Percentiles rank a stretch among this genome's conserved stretches.
Conservation (phyloP, 441 rosid species). For the Aquilaria agallochum region DNA sequence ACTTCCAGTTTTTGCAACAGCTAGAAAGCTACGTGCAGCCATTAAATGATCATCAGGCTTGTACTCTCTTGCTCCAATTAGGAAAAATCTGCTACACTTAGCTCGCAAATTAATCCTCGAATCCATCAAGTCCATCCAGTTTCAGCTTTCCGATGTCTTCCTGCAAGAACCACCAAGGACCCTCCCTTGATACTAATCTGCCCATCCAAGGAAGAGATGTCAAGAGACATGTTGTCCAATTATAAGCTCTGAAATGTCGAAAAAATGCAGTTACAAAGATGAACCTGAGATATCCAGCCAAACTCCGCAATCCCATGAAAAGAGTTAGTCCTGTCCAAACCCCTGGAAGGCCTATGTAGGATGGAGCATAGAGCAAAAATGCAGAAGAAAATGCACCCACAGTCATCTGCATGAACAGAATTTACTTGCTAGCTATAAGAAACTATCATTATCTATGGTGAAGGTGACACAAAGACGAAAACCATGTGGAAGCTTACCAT, state of each 20-base stretch:
- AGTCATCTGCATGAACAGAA: conserved; percentile 44
- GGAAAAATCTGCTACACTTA: no score
- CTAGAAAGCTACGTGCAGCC: no score
- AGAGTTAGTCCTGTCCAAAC: conserved; percentile 85
- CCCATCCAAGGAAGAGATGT: not conserved
- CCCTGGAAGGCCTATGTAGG: conserved; percentile 58
- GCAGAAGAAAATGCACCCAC: conserved; percentile 66
- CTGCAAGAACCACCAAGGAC: conserved; percentile 43
- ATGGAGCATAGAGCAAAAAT: conserved; percentile 56
- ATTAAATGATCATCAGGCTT: no score
- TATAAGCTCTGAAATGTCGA: no score
- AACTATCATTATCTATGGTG: no score
- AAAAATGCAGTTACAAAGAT: not conserved
- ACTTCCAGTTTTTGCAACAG: no score
- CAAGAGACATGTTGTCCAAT: not conserved
- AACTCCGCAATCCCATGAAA: conserved; percentile 65
- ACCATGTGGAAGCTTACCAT: conserved; percentile 39
- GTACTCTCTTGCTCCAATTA: no score
- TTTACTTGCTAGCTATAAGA: conserved; percentile 10
- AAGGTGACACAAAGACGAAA: not conserved
- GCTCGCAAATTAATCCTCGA: no score
- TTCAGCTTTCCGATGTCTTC: conserved; percentile 1
- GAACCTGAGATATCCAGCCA: conserved; percentile 35
- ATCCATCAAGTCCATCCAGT: no score
- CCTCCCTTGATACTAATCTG: conserved; percentile 28